A percentile compares a stretch with the other conserved stretches of the same genome.
These are phyloP conservation scores for Alloteropsis semialata DNA, from an alignment of 176 grass and related monocot genomes.

Conservation along the genomic window DNA sequence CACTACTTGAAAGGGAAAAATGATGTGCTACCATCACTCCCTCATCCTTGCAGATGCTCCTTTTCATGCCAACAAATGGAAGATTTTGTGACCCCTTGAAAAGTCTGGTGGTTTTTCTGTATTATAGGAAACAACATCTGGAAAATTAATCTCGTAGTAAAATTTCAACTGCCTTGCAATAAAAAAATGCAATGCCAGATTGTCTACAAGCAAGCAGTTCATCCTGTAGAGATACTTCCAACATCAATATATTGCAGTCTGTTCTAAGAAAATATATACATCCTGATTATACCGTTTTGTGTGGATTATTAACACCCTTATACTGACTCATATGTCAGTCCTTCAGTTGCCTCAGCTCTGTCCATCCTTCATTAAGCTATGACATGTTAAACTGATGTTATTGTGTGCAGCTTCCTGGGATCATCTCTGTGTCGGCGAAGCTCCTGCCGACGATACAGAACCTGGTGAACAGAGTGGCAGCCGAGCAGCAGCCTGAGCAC, in stretches of 20 bases:
- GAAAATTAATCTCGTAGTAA: not conserved
- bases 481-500: conserved; percentile 44
- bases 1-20: not conserved
- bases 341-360: not conserved
- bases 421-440: conserved; percentile 64
- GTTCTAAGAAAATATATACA: not conserved
- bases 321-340: not conserved
- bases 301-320: not conserved
- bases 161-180: not conserved
- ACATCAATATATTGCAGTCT: not conserved
- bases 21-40: not conserved
- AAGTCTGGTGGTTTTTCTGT: not conserved
- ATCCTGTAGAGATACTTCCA: too few species aligned
- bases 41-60: not conserved
- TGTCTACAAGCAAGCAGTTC: not conserved
- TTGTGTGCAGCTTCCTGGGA: conserved; percentile 61
- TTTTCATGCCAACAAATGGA: not conserved
- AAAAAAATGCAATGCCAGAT: not conserved
- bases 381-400: not conserved
- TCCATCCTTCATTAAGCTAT: not conserved
- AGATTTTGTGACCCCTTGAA: not conserved
- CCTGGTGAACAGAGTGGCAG: conserved; percentile 50
- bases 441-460: conserved; percentile 70
- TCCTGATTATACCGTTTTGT: not conserved
- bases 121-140: not conserved